A percentile compares a stretch with the other conserved stretches of the same genome.
These are phyloP conservation scores for Gastrolobium villosum DNA, from an alignment of 306 rosid species.

Conservation along the genomic window DNA sequence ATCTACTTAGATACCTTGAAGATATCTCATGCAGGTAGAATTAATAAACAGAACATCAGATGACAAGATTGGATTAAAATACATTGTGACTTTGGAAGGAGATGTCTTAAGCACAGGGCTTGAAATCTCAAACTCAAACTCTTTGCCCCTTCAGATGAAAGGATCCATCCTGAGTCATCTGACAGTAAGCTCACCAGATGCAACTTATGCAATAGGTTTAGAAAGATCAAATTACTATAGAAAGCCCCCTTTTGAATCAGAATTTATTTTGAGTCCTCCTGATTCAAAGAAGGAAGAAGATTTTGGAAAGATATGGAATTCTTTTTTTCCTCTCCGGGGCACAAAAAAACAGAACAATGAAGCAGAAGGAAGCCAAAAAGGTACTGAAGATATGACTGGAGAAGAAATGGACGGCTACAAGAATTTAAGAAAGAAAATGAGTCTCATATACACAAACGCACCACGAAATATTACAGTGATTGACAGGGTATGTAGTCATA, in stretches of 20 bases:
- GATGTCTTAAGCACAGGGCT: conserved; percentile 70
- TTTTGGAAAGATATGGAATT: conserved; percentile 54
- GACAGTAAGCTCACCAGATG: conserved; percentile 89
- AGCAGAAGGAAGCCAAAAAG: conserved; percentile 48
- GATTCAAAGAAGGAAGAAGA: conserved; percentile 50
- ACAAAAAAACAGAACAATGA: conserved; percentile 44
- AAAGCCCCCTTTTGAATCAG: conserved; percentile 63
- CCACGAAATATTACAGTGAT: conserved; percentile 78
- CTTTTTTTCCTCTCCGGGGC: conserved; percentile 53
- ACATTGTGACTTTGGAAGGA: conserved; percentile 68
- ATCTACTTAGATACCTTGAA: conserved; percentile 2
- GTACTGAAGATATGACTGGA: conserved; percentile 51
- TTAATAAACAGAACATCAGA: conserved; percentile 60
- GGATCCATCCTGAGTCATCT: conserved; percentile 79
- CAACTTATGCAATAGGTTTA: conserved; percentile 84
- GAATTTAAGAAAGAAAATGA: conserved; percentile 63
- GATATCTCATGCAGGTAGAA: conserved; percentile 68
- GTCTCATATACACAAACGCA: conserved; percentile 74
- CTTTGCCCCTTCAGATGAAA: conserved; percentile 63
- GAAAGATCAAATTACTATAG: conserved; percentile 70
- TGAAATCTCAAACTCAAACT: conserved; percentile 61
- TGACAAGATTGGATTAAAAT: conserved; percentile 62
- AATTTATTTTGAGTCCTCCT: conserved; percentile 64
- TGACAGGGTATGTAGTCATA: conserved; percentile 70
- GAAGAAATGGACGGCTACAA: conserved; percentile 79